phyloP scores from a whole-genome alignment of 805 yeast species.

The Spathaspora gorwiae region DNA sequence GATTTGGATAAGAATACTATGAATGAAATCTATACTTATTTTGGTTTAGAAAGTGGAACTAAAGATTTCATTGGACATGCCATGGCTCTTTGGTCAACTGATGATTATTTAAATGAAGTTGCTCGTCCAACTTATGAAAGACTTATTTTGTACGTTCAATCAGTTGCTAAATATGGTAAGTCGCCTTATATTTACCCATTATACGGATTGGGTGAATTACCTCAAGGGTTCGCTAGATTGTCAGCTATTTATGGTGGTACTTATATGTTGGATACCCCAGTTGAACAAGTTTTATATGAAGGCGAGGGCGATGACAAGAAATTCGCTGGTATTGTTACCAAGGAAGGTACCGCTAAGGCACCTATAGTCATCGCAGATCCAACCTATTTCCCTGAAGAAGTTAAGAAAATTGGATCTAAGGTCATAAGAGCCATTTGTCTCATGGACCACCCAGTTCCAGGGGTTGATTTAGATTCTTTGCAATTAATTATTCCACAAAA shows the following conservation, averaged over 20 bases:
- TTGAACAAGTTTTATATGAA: constrained; percentile 79
- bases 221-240: constrained; percentile 97
- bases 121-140: constrained; percentile 91
- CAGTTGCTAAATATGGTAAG: constrained; percentile 92
- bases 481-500: constrained; percentile 96
- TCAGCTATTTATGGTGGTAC: constrained; percentile 98
- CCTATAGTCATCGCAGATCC: constrained; percentile 96
- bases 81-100: constrained; percentile 95
- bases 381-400: constrained; percentile 88
- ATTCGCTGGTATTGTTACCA: constrained; percentile 83
- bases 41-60: constrained; percentile 88
- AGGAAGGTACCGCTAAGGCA: constrained; percentile 87
- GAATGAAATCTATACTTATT: constrained; percentile 85
- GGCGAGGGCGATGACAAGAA: constrained; percentile 47
- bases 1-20: constrained; percentile 84
- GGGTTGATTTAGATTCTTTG: constrained; percentile 81
- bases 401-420: constrained; percentile 63
- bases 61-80: constrained; percentile 97
- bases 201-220: constrained; percentile 95
- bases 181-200: constrained; percentile 95
- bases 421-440: constrained; percentile 86
- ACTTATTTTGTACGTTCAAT: constrained; percentile 76
- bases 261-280: constrained; percentile 94
- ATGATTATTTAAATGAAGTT: constrained; percentile 80
- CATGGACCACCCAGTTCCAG: constrained; percentile 83